Base-by-base conservation (phyloP, 179 eudicot species). In the Vitellaria paradoxa region DNA sequence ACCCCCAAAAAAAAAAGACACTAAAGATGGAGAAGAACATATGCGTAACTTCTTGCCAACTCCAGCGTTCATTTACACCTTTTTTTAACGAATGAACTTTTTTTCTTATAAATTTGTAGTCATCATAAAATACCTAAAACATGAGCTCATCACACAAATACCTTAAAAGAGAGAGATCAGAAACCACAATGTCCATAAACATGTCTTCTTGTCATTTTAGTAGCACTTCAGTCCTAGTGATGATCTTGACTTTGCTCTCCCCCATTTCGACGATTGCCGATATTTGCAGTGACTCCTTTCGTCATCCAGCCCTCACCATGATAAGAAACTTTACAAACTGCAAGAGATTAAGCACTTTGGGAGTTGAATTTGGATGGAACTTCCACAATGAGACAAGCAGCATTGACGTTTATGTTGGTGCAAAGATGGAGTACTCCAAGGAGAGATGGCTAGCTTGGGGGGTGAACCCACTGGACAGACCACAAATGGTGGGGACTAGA, bases 401-500 rank as follows among this genome's bases (percentile, higher is more conserved):
- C 8, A 20, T 73, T 37, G 65, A 59, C 65, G 20, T 73, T 21
- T 59, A 21, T 30, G 3, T 73, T 12, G 76, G 52, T 0, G 66
- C 66, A n/a, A 57, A 8, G 53, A 40, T 56, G 15, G 9, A 57
- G 9, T 30, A 30, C 37, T 42, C 76, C 2, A 30, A 37, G 15
- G 26, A 5, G 50, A 66, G 76, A 3, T 73, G 76, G 76, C 8
- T 73, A 6, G 76, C 76, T 8, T 73, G 65, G 76, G 76, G 76
- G 24, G 76, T 73, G 66, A 73, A 73, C 66, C 76, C 76, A 0
- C 15, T 1, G 1, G 52, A 9, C 9, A 13, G 4, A 12, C 30
- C 76, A 20, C 76, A 59, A 15, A 73, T 73, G 76, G 76, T n/a
- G 9, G 76, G 76, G 66, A 73, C 76, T 5, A 17, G 76, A 42